These are phyloP conservation scores for Eucalyptus rudis DNA, from an alignment of 345 rosid genomes.

Conservation along the genomic window DNA sequence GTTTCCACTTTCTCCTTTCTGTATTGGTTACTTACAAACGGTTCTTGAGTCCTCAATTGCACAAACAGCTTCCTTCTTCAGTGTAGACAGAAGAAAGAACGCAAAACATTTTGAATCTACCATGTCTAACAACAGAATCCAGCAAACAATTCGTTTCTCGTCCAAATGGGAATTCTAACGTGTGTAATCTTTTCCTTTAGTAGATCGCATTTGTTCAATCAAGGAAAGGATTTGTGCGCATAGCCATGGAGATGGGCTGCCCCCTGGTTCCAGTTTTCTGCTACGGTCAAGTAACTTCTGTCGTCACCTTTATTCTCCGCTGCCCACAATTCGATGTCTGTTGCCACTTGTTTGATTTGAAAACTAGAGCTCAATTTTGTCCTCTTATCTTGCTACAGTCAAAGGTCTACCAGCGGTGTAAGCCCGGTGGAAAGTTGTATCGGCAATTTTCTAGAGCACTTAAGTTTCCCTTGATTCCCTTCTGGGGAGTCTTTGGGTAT, in stretches of 20 bases:
- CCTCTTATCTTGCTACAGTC: conserved; percentile 19
- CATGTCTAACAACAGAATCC: not conserved
- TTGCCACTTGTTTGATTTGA: not conserved
- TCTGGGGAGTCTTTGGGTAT: conserved; percentile 85
- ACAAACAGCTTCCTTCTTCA: not conserved
- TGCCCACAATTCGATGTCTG: not conserved
- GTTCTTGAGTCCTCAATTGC: not conserved
- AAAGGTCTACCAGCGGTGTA: conserved; percentile 70
- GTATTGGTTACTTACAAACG: not conserved
- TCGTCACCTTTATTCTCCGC: not conserved
- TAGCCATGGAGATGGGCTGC: conserved; percentile 69
- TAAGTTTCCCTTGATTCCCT: conserved; percentile 58
- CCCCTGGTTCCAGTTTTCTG: conserved; percentile 94
- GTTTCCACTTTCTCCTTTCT: not conserved
- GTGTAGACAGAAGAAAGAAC: not conserved
- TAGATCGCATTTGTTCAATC: conserved; percentile 53
- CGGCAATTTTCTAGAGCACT: conserved; percentile 55
- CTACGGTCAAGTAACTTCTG: conserved; percentile 62
- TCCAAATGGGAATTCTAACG: not conserved
- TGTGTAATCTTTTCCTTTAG: not conserved
- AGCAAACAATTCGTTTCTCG: too few relatives aligned
- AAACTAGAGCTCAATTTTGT: not conserved
- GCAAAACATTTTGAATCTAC: not conserved
- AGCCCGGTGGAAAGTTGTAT: conserved; percentile 50
- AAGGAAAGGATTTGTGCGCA: conserved; percentile 78